phyloP scores from a whole-genome alignment of 805 yeast genomes.

The Candida nonsorbophila region DNA sequence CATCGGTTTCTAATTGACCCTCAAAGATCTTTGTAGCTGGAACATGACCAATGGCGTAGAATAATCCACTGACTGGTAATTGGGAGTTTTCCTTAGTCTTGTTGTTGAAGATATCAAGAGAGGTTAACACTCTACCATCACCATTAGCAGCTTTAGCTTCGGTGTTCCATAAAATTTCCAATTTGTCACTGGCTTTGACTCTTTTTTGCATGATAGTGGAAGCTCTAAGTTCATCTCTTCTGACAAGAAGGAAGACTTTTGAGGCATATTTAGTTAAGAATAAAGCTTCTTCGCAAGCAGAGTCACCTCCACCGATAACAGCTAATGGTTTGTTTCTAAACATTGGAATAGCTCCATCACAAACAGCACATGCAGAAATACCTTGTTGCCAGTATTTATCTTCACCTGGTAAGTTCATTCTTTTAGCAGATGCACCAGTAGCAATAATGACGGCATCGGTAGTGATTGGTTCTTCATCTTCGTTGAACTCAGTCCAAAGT shows the following conservation, averaged over 20 bases:
- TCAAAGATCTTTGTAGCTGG: constrained; percentile 87
- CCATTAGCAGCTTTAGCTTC: constrained; percentile 88
- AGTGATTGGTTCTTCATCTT: constrained; percentile 85
- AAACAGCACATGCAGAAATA: constrained; percentile 98
- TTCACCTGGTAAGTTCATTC: constrained; percentile 93
- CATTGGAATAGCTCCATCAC: constrained; percentile 99
- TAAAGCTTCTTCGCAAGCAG: constrained; percentile 98
- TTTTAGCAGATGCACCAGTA: constrained; percentile 97
- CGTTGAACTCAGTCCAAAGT: constrained; percentile 94
- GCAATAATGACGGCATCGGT: constrained; percentile 91
- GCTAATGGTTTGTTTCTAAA: constrained; percentile 97
- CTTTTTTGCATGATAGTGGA: constrained; percentile 97
- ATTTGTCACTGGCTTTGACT: constrained; percentile 75
- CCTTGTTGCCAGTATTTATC: constrained; percentile 99
- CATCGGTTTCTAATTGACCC: constrained; percentile 79
- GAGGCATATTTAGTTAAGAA: constrained; percentile 97
- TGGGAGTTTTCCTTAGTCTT: constrained; percentile 65
- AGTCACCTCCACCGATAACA: constrained; percentile 98
- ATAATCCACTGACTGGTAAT: constrained; percentile 81
- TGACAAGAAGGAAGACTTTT: constrained; percentile 86
- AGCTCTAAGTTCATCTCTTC: constrained; percentile 93
- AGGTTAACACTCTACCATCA: constrained; percentile 75
- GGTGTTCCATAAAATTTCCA: constrained; percentile 85
- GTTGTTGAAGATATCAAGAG: constrained; percentile 63
- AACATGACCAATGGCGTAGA: constrained; percentile 96